These are phyloP conservation scores for Wakefieldia striispora DNA, from an alignment of 768 basidiomycete species.

Conservation along the genomic window DNA sequence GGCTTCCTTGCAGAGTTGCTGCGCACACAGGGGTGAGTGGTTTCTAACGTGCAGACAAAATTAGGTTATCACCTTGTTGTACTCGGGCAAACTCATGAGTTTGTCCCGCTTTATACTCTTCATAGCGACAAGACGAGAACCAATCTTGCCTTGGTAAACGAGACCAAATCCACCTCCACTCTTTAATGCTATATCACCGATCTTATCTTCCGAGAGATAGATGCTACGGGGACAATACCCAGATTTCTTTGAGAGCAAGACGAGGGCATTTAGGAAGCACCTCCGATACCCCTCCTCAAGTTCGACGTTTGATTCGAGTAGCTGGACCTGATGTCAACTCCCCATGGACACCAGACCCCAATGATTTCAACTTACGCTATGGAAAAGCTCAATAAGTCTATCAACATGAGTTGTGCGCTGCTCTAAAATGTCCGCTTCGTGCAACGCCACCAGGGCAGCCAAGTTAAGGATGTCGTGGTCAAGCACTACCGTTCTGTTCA, in stretches of 20 bases:
- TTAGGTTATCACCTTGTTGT: slow-evolving; percentile 18
- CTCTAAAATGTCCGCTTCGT: slow-evolving; percentile 2
- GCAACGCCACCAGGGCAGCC: slow-evolving; percentile 12
- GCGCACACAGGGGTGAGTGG: neutral
- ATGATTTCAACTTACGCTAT: slow-evolving; percentile 16
- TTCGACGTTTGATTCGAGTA: slow-evolving; percentile 19
- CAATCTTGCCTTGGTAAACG: slow-evolving; percentile 18
- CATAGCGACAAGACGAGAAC: slow-evolving; percentile 28
- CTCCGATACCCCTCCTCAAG: slow-evolving; percentile 19
- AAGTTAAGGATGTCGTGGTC: slow-evolving; percentile 20
- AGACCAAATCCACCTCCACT: slow-evolving; percentile 21
- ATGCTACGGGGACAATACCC: slow-evolving; percentile 21
- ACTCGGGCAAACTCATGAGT: neutral
- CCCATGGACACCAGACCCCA: neutral
- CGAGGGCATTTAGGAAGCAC: slow-evolving; percentile 14
- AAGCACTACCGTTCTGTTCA: slow-evolving; percentile 16
- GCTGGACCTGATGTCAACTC: slow-evolving; percentile 11
- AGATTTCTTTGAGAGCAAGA: slow-evolving; percentile 19
- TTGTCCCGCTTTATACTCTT: slow-evolving; percentile 12
- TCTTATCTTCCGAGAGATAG: neutral
- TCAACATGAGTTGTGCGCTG: neutral
- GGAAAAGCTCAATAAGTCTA: slow-evolving; percentile 23
- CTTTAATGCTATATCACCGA: slow-evolving; percentile 6
- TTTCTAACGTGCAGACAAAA: neutral
- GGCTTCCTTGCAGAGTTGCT: slow-evolving; percentile 32